Conservation (phyloP, 78 protist genomes). For the Speleostelium caveatum region DNA sequence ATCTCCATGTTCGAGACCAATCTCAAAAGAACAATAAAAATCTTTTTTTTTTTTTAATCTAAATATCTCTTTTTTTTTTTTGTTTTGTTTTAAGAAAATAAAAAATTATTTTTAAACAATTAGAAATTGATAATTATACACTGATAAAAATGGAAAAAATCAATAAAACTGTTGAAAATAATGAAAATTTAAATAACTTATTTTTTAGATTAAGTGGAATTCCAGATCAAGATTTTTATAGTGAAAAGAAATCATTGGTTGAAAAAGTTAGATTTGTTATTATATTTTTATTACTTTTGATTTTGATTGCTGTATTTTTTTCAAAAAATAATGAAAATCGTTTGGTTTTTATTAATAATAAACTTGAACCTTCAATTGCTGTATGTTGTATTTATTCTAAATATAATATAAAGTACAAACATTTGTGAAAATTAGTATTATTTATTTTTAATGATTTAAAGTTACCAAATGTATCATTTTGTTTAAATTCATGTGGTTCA, state of each 20-base stretch:
- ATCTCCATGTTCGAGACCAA: no score
- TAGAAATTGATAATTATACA: no score
- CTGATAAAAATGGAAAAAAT: no score
- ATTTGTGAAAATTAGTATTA: background rate
- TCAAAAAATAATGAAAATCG: background rate
- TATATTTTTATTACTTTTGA: background rate
- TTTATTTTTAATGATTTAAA: background rate
- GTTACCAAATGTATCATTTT: background rate
- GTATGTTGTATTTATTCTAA: background rate
- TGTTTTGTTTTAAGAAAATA: no score
- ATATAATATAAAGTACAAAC: background rate
- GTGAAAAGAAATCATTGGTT: background rate
- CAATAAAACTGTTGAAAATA: no score
- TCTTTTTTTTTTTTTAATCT: no score
- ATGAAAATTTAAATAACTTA: no score
- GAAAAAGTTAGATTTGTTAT: background rate
- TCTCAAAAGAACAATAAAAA: no score
- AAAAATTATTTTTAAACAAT: no score
- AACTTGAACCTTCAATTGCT: background rate
- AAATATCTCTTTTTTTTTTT: no score
- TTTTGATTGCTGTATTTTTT: background rate
- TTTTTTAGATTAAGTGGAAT: background rate
- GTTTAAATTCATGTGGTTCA: background rate
- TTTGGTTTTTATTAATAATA: background rate
- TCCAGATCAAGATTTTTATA: background rate